Evolutionary conservation across 176 grass and related monocot species (phyloP), one percentile per base, ranked within the genome.

Genomic region (Carex pumila): DNA sequence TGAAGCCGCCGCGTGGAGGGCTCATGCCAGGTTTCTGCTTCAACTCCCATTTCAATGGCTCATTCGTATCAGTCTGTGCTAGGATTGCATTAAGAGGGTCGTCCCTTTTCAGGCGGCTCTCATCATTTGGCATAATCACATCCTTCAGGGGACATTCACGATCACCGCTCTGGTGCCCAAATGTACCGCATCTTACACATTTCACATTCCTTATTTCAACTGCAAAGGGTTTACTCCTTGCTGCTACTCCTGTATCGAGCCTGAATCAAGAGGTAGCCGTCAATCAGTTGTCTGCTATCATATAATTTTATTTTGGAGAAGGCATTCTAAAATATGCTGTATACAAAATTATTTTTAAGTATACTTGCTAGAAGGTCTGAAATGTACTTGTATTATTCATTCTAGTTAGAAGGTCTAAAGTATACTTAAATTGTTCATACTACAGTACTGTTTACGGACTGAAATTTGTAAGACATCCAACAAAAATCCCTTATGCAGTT

Each of bases 31-130:
- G 93, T 58, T 92, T 99, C 78, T 95, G 93, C 88, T 95, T 99
- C 84, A 99, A 90, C 64, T 99, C 96, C 96, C 96, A 99, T 81
- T 95, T 99, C 83, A 95, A 89, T 82, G 93, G 93, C 91, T 99
- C 96, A 81, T 71, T 86, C 50, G 85, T 85, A 89, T 99, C 91
- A 65, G 91, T 90, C 54, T 95, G 91, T 6, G 96, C 91, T 90
- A 86, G 91, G 87, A 99, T 99, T 81, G 91, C 63, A 83, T 91
- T 99, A 55, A 99, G 91, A 66, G 96, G 96, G 91, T 99, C 96
- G 86, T 95, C 96, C 72, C 93, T 93, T 91, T 95, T 99, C 88
- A 99, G 81, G 37, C 91, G 89, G 79, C 83, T 99, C 80, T 99
- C 96, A 68, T 99, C 96, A 82, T 95, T 99, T 70, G 96, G 96